Percentiles rank a stretch among this genome's conserved stretches.
Conservation (phyloP, 2,329 filamentous ascomycete species). For the Diplodia mutila region DNA sequence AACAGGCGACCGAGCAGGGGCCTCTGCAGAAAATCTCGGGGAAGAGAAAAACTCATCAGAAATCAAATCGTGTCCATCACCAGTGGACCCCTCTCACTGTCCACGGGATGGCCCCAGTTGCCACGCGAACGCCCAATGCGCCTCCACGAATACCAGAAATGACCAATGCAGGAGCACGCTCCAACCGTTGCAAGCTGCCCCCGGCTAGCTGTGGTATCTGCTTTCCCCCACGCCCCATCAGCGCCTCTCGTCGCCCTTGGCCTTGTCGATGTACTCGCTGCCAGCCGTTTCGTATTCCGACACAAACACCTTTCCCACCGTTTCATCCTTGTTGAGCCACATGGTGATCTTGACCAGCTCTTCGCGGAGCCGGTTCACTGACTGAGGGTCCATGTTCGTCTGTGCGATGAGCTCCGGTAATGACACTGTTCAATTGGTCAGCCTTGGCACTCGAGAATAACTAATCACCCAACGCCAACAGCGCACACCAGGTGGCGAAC, state of each 20-base stretch:
- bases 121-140: conserved; percentile 21
- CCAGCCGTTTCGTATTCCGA: conserved; percentile 74
- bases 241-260: conserved; percentile 42
- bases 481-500: conserved; percentile 6
- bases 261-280: conserved; percentile 72
- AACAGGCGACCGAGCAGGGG: conserved; percentile 7
- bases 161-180: neutral
- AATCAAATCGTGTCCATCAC: neutral
- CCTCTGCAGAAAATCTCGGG: conserved; percentile 19
- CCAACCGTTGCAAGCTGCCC: conserved; percentile 9
- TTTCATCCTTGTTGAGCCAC: conserved; percentile 72
- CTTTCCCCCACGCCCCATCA: neutral
- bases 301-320: conserved; percentile 77
- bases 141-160: conserved; percentile 14
- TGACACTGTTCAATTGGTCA: conserved; percentile 57
- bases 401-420: conserved; percentile 93
- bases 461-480: conserved; percentile 14
- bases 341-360: conserved; percentile 84
- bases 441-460: conserved; percentile 6
- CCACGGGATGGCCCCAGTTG: conserved; percentile 6
- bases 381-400: conserved; percentile 96
- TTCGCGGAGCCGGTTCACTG: conserved; percentile 83
- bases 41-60: conserved; percentile 5
- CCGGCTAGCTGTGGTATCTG: neutral
- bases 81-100: conserved; percentile 7